These are phyloP conservation scores for Darksidea phi DNA, from an alignment of 495 filamentous ascomycete species.

Conservation along the genomic window DNA sequence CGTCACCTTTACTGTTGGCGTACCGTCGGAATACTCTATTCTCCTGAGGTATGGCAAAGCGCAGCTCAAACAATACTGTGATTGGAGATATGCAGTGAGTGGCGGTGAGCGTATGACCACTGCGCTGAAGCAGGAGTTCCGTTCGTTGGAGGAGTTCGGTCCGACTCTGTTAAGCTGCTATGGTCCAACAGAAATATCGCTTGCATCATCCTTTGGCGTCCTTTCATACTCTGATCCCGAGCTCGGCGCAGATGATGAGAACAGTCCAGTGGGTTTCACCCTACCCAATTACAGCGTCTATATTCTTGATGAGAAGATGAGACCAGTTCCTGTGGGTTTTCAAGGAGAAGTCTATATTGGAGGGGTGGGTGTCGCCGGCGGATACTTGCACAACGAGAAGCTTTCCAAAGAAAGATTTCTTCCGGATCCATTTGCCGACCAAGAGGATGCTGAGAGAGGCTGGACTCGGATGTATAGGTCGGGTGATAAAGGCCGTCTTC, in stretches of 20 bases:
- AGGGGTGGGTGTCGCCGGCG: conserved; percentile 41
- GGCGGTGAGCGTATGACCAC: conserved; percentile 2
- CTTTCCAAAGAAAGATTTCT: background rate
- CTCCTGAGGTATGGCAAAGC: conserved; percentile 33
- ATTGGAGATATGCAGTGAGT: background rate
- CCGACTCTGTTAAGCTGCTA: background rate
- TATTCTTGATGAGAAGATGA: conserved; percentile 47
- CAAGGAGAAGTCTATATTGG: conserved; percentile 42
- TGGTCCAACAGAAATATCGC: background rate
- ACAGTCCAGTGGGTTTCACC: conserved; percentile 8
- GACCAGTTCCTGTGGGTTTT: conserved; percentile 44
- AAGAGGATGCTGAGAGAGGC: background rate
- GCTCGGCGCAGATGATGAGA: background rate
- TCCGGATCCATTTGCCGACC: background rate
- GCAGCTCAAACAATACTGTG: conserved; percentile 16
- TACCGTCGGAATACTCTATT: conserved; percentile 41
- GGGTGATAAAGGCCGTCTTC: background rate
- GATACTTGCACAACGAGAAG: conserved; percentile 40
- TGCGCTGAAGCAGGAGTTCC: background rate
- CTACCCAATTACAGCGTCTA: conserved; percentile 44
- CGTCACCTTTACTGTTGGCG: conserved; percentile 39
- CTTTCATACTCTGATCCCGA: conserved; percentile 1
- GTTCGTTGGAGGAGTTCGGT: background rate
- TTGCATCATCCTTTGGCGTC: conserved; percentile 11
- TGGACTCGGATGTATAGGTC: background rate